Base-by-base conservation (phyloP, 2,329 filamentous ascomycete genomes). In the Aphanoascus verrucosus region DNA sequence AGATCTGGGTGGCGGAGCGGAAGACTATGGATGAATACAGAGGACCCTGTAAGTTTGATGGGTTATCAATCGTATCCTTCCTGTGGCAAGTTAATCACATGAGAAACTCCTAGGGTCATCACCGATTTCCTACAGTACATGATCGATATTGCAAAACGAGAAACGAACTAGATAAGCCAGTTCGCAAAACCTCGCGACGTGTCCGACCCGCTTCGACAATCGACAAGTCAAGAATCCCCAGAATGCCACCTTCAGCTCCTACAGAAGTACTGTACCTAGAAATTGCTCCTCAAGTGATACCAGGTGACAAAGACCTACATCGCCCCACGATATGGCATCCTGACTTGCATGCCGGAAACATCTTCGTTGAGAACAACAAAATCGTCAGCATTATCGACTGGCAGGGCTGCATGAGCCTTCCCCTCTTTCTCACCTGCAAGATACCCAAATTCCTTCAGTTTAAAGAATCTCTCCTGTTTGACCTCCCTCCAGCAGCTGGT, bases 361-460 rank as follows among this genome's bases (percentile, higher is more conserved):
- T 74, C 20, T 73, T 73, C 55, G 63, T 72, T 28, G 34, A 67
- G n/a, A 55, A 64, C 20, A 59, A 60, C 34, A 59, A 57, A 42
- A 65, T 74, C 37, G 66, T 67, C 6, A 63, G 65, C 49, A 49
- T 74, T 5, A 72, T 75, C 49, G 69, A 74, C 58, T 74, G 70
- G 70, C 66, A 73, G n/a, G 28, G 31, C 6, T 38, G 42, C 28
- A 43, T 31, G 40, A 37, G 28, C 17, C 20, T 31, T 1, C 52
- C 52, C n/a, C 28, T 50, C 15, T 43, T 54, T 34, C 11, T 50
- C 9, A n/a, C 43, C 15, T 4, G 43, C 34, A 54, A 34, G 19
- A 48, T 54, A 49, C 52, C 43, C 5, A 54, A 54, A 49, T 54
- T 54, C 14, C 20, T 52, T 32, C 53, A 53, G 49, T 50, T 55